Evolutionary conservation across 2,329 filamentous ascomycete species (phyloP), one percentile per base, ranked within the genome.

Genomic region (Ceratocystis smalleyi): DNA sequence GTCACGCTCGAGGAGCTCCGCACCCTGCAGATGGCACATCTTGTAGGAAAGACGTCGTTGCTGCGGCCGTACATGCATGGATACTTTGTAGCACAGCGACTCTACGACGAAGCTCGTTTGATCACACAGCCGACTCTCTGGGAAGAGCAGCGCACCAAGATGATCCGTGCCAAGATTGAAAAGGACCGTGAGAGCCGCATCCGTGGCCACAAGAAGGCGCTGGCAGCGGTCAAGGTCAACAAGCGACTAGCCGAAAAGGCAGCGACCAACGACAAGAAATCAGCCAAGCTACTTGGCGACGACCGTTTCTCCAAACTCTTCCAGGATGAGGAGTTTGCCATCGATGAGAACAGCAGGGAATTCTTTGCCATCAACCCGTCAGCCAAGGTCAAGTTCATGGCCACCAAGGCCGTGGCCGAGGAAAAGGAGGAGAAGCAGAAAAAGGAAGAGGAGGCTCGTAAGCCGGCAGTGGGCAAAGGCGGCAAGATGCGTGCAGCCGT

Each of bases 21-120:
- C 70, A 83, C 86, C 43, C 82, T 99, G 69, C 95, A 89, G 72
- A 75, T 99, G 71, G 86, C 89, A 63, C 92, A 97, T 72, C 79
- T 99, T 59, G 82, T 99, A 65, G 92, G 92, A 68, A 91, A 90
- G 70, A 95, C 91, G 32, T 94, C 89, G 71, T 77, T 97, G 22
- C 78, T 99, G 49, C 83, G 92, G 55, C 94, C 94, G 54, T 99
- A 99, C 73, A 99, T 99, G 95, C 94, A 99, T 73, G 95, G 94
- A 70, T 97, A 94, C 79, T 99, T 99, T 76, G 91, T 99, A 60
- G 89, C 89, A 43, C 92, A 95, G 70, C 90, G 91, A 71, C 77
- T 99, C 30, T 97, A 99, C 74, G 95, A 99, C 72, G 91, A 99
- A 74, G 94, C 94, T 19, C 81, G 89, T 64, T 78, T 99, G 67